Evolutionary conservation across 805 yeast genomes (phyloP), one percentile per base, ranked within the genome.

Genomic region (Kuraishia ogatae): DNA sequence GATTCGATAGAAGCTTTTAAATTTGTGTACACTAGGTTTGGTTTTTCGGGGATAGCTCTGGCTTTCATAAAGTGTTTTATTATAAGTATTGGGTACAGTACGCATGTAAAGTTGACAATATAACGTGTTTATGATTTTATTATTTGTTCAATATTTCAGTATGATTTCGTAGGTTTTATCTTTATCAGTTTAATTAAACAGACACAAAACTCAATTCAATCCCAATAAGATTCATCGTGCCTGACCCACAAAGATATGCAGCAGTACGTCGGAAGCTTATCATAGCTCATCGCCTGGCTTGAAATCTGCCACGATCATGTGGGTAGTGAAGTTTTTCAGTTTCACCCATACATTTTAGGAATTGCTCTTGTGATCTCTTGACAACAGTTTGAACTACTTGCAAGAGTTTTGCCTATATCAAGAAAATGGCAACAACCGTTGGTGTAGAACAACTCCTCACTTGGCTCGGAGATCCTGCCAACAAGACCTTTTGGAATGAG

Each of bases 401-500:
- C 8, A 26, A 26, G 29, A 26, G 29, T 5, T 26, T 26, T 6
- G 8, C 10, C 5, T 5, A 6, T 26, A 10, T 35, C 17, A 13
- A 13, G 43, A 35, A 22, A 52, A 70, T 69, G 73, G 66, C 73
- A 5, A 62, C 71, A 0, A 66, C 73, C 1, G 55, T 57, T 2
- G 61, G 64, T 51, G 55, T 62, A 21, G 60, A 62, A 22, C 68
- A 59, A 22, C 69, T 80, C 11, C 52, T 76, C 17, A 57, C 65
- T 15, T 89, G 94, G 87, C 75, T 87, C n/a, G 59, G 66, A 19
- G 64, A 71, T 2, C 67, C 72, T 2, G 50, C 56, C 2, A 76
- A 80, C 54, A 76, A 81, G 54, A 78, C 85, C 1, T 76, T 73
- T 57, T 81, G 89, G 79, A 76, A 81, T 56, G 66, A 76, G 5